Base-by-base conservation (phyloP, 495 filamentous ascomycete species). In the Penicillium flavigenum region DNA sequence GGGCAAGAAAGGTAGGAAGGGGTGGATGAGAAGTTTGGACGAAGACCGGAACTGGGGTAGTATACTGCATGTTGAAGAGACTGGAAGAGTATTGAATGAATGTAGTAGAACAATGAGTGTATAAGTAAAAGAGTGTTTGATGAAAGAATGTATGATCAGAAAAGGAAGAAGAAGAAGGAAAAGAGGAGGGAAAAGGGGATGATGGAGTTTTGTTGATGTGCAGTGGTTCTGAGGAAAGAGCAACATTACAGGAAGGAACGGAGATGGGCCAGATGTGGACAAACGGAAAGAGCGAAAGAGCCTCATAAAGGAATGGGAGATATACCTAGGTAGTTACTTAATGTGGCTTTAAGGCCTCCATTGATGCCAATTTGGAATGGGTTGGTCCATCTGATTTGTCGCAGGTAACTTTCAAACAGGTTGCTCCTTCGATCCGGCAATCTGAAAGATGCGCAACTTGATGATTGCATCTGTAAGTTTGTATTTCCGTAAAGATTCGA, bases 51-150 rank as follows among this genome's bases (percentile, higher is more conserved):
- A 44, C 39, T 24, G 51, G 7, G 39, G 39, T 31, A 53, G 45
- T 29, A 34, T 41, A 49, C 45, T 50, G 60, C 54, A 61, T 63
- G 24, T 26, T 61, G 51, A 51, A 44, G 51, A 44, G n/a, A 44
- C n/a, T 12, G 16, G 8, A 48, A 2, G 7, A 29, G 10, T 5
- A 24, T 38, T 11, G 48, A 53, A 60, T 14, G 27, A 51, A 5
- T 39, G 48, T 29, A 46, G 8, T 17, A 20, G 17, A 44, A 27
- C 26, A 62, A 59, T 50, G 58, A 56, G 22, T 17, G 41, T 29
- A 36, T n/a, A 26, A 50, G 43, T 16, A 41, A 59, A 27, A 19
- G 56, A 38, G 16, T 27, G 34, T 31, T 32, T 43, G 24, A 53
- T 51, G 39, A 60, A 58, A 51, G 57, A 63, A 19, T 55, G 56